A percentile compares a stretch with the other conserved stretches of the same genome.
These are phyloP conservation scores for Fusarium sp. DNA, from an alignment of 2,329 filamentous ascomycete species.

Conservation along the genomic window DNA sequence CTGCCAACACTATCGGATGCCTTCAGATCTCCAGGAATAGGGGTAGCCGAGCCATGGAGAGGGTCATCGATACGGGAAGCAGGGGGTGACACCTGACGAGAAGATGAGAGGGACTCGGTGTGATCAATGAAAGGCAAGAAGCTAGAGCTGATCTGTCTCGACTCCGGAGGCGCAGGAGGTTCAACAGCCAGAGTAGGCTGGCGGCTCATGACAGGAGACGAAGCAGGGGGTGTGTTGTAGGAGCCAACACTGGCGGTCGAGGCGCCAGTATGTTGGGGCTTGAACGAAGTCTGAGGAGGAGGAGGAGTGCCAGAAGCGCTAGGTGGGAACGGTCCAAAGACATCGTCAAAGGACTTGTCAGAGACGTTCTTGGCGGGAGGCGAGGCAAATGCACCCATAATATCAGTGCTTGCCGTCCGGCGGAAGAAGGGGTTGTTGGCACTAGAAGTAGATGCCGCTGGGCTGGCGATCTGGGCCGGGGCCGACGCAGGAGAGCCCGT, in stretches of 20 bases:
- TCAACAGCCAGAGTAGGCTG: slow-evolving; percentile 69
- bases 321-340: slow-evolving; percentile 77
- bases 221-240: slow-evolving; percentile 64
- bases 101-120: slow-evolving; percentile 78
- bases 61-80: slow-evolving; percentile 66
- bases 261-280: slow-evolving; percentile 68
- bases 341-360: slow-evolving; percentile 83
- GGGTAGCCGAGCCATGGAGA: slow-evolving; percentile 40
- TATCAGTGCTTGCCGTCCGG: slow-evolving; percentile 70
- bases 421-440: slow-evolving; percentile 97
- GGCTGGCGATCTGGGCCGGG: slow-evolving; percentile 71
- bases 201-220: slow-evolving; percentile 72
- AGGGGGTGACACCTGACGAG: slow-evolving; percentile 80
- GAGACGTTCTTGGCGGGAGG: slow-evolving; percentile 60
- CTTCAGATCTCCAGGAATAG: slow-evolving; percentile 40
- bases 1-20: slow-evolving; percentile 28
- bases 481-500: slow-evolving; percentile 60
- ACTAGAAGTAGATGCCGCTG: slow-evolving; percentile 74
- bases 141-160: slow-evolving; percentile 80
- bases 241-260: slow-evolving; percentile 64
- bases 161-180: slow-evolving; percentile 72
- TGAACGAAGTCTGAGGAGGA: slow-evolving; percentile 52
- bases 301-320: slow-evolving; percentile 56
- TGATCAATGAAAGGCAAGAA: slow-evolving; percentile 77
- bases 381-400: slow-evolving; percentile 64